Evolutionary conservation across 202 grass and related monocot species (phyloP).

Genomic region (Bolboschoenoplectus hybrid): DNA sequence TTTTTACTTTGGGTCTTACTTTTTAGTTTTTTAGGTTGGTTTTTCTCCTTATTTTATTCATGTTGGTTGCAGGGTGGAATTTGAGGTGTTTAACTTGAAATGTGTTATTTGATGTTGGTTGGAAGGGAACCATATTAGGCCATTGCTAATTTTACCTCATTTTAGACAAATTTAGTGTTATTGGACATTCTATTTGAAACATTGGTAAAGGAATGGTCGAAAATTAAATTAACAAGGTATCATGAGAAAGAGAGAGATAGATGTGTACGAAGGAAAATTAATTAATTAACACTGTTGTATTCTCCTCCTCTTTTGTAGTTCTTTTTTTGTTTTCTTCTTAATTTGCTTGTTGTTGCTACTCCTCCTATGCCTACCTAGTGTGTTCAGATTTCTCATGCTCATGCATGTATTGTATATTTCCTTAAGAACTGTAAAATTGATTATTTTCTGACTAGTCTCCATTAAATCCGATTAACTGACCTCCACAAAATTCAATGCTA

Average conservation of each 20-base stretch:
- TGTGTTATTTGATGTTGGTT: conserved; percentile 42
- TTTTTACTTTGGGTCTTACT: conserved; percentile 47
- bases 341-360: not conserved
- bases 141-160: conserved; percentile 30
- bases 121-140: conserved; percentile 22
- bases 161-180: conserved; percentile 27
- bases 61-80: conserved; percentile 34
- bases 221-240: not conserved
- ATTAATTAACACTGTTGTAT: conserved; percentile 25
- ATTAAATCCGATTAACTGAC: conserved; percentile 36
- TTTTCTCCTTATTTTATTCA: conserved; percentile 39
- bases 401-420: conserved; percentile 17
- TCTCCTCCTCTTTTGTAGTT: conserved; percentile 4
- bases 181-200: not conserved
- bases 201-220: not conserved
- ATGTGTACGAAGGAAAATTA: too few species aligned
- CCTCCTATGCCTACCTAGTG: not conserved
- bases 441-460: conserved; percentile 9
- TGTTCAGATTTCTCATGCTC: not conserved
- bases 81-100: conserved; percentile 19
- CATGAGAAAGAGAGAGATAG: not conserved
- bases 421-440: conserved; percentile 8
- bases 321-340: conserved; percentile 28
- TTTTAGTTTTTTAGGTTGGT: conserved; percentile 34
- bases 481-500: conserved; percentile 24